Evolutionary conservation across 352 stramenopile genomes (phyloP), one percentile per base, ranked within the genome.

Genomic region (Aphanomyces invadans): DNA sequence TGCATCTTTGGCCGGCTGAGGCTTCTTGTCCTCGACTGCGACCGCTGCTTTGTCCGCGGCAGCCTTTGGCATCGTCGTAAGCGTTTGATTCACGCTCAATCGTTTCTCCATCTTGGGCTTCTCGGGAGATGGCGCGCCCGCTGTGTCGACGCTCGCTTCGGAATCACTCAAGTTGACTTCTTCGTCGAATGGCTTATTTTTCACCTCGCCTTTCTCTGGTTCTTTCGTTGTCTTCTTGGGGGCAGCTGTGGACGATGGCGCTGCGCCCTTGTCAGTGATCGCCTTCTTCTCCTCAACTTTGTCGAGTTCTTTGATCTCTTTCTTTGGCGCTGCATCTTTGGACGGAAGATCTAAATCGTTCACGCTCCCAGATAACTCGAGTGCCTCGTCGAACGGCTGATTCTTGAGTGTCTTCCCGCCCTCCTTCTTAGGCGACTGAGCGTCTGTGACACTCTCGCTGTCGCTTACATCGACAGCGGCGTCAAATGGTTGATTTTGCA

Each of bases 101-200:
- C 28, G 62, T 44, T 68, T 73, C 64, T 57, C 69, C 33, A 42
- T 23, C 39, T 44, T 73, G 10, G n/a, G 31, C 29, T 52, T 77
- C 32, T 86, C 70, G 11, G 83, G 80, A 70, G 79, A 90, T 21
- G 79, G 79, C 11, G 86, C 80, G 25, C 78, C 84, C 39, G 88
- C 84, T 25, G 86, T 95, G 63, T 94, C 86, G 26, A 95, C 71
- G 44, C 86, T 95, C 15, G 86, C 87, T 7, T 79, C 86, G 11
- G 86, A 95, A 65, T 95, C 87, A 56, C 86, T 95, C 38, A 95
- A 56, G 51, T 94, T 86, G 7, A 95, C 77, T 71, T 94, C 74
- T 72, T 92, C 86, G 51, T 96, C 87, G 55, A 93, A 92, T 54
- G 86, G 86, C 29, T 82, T 80, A 71, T 95, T 95, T 67, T 92